Evolutionary conservation across 1,139 yeast species (phyloP), one percentile per base, ranked within the genome.

Genomic region (Lodderomyces pseudojiufengensis): DNA sequence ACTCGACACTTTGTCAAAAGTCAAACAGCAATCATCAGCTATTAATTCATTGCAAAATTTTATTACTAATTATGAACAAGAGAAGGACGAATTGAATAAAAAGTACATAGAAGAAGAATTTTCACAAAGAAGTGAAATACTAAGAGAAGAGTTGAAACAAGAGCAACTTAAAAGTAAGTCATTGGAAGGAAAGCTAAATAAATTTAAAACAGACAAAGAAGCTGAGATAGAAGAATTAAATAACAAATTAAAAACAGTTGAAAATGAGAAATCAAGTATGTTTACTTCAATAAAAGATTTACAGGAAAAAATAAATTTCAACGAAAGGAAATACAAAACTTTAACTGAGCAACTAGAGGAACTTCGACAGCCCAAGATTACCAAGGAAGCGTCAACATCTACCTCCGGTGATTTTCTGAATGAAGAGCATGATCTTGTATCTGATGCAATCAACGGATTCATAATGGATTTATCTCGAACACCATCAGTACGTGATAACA

Each of bases 281-380:
- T 46, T 21, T 21, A 41, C 41, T 25, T 74, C 34, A 36, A 65
- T 73, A 13, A 55, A 63, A n/a, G 77, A 74, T 43, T 55, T 74
- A 10, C 71, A 73, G 60, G 59, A 24, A 57, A 27, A 36, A 15
- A 23, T 34, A 12, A 24, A n/a, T 14, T 35, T 24, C 13, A 13
- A 35, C 10, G 38, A 29, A 13, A 28, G 28, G 10, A 36, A 26
- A 8, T 15, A 28, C 10, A 31, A 24, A 24, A 20, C 20, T 8
- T 5, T 7, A 18, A 18, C 7, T 5, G 20, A 18, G 7, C 20
- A 18, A 18, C 7, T 18, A 18, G 20, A 27, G 8, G 13, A n/a
- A 12, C 5, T 21, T 21, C 20, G 30, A 7, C 14, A 20, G 9
- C 9, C 9, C 9, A 21, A 26, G 11, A 12, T 24, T n/a, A 11